phyloP scores from a whole-genome alignment of 345 rosid species.

The Viola odorata region DNA sequence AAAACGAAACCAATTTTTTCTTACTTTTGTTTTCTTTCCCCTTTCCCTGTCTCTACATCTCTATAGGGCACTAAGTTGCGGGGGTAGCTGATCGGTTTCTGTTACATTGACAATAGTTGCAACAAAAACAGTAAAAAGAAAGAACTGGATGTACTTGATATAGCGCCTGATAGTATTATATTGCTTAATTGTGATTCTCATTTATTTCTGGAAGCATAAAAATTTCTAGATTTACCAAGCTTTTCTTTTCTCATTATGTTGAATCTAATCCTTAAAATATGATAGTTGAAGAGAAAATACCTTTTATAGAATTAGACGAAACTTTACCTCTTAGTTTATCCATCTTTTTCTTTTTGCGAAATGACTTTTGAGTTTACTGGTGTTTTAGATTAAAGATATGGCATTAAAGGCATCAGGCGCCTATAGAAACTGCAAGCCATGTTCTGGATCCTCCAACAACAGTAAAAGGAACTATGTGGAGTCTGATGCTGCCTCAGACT shows the following conservation, averaged over 20 bases:
- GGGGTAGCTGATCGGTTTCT: neutral
- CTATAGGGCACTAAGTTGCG: neutral
- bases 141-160: neutral
- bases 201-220: too few species aligned
- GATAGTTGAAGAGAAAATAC: too few species aligned
- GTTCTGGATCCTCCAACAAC: conserved; percentile 62
- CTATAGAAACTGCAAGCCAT: conserved; percentile 82
- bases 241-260: too few species aligned
- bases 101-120: conserved; percentile 3
- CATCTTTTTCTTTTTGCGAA: neutral
- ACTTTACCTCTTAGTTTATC: too few species aligned
- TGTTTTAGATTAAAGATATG: conserved; percentile 77
- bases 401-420: conserved; percentile 94
- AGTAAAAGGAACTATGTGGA: conserved; percentile 42
- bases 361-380: neutral
- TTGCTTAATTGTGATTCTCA: neutral
- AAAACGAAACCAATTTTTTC: too few species aligned
- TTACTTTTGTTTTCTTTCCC: neutral
- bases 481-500: conserved; percentile 61
- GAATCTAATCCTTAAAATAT: too few species aligned
- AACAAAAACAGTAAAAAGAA: neutral
- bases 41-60: neutral
- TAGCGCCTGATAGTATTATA: neutral
- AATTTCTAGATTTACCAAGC: too few species aligned
- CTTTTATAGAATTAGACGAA: too few species aligned